These are phyloP conservation scores for Echium plantagineum DNA, from an alignment of 257 asterid species.

Conservation along the genomic window DNA sequence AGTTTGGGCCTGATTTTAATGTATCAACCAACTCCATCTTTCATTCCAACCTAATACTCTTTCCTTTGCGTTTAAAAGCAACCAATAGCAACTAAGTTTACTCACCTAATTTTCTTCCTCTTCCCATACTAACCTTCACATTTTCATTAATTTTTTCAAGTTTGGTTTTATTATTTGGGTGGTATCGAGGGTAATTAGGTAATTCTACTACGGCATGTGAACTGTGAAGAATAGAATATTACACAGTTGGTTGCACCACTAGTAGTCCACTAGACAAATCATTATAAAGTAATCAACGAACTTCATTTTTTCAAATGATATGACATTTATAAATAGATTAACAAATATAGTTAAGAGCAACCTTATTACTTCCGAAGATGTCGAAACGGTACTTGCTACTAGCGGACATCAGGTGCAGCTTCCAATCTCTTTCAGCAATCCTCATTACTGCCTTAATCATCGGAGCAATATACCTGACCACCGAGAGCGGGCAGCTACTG, in stretches of 20 bases:
- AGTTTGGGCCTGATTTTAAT: not conserved
- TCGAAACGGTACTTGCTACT: not conserved
- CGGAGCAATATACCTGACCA: slow-evolving; percentile 45
- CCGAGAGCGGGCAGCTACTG: slow-evolving; percentile 20
- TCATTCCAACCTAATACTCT: not conserved
- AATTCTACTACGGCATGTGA: not conserved
- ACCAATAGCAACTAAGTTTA: not conserved
- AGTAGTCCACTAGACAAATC: not conserved
- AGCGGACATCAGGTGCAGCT: slow-evolving; percentile 38
- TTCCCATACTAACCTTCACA: not conserved
- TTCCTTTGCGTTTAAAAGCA: not conserved
- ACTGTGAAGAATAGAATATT: too few species aligned
- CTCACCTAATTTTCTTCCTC: not conserved
- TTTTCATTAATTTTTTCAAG: too few species aligned
- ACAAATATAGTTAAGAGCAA: not conserved
- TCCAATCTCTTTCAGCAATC: slow-evolving; percentile 40
- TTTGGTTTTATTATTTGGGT: not conserved
- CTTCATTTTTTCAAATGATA: not conserved
- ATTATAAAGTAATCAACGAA: not conserved
- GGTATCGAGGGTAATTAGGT: not conserved
- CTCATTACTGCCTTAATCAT: slow-evolving; percentile 34
- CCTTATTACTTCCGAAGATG: not conserved
- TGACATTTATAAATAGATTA: not conserved
- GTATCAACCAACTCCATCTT: not conserved
- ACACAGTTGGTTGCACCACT: not conserved